phyloP scores from a whole-genome alignment of 192 early-diverging fungal genomes.

The Entomortierella parvispora region DNA sequence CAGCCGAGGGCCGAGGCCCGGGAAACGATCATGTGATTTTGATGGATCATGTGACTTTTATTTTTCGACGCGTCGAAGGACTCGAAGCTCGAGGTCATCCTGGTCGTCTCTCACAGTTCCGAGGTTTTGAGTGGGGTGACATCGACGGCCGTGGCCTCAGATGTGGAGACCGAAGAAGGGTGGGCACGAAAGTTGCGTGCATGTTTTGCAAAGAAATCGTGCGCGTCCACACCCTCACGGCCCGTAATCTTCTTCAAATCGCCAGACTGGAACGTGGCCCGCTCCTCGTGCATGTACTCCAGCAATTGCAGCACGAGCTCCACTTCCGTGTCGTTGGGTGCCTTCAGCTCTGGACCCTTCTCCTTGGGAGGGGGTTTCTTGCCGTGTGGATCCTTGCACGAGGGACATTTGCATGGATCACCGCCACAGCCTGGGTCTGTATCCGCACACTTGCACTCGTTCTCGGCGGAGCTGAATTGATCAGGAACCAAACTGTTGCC shows the following conservation, averaged over 20 bases:
- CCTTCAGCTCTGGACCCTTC: background rate
- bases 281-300: conserved; percentile 31
- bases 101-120: background rate
- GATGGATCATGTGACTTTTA: no score
- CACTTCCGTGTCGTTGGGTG: conserved; percentile 32
- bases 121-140: background rate
- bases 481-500: no score
- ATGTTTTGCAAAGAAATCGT: conserved; percentile 26
- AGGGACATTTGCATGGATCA: no score
- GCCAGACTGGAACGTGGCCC: conserved; percentile 33
- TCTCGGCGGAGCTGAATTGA: no score
- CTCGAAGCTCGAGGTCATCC: no score
- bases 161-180: background rate
- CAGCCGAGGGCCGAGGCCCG: no score
- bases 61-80: no score
- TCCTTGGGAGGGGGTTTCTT: background rate
- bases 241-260: conserved; percentile 48
- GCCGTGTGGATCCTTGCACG: background rate
- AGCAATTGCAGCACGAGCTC: conserved; percentile 26
- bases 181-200: conserved; percentile 8
- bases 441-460: no score
- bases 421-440: background rate
- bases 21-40: no score
- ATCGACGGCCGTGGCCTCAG: background rate
- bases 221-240: conserved; percentile 7